A percentile compares a stretch with the other conserved stretches of the same genome.
Conservation (phyloP, 2,329 filamentous ascomycete species). For the Annulohypoxylon truncatum region DNA sequence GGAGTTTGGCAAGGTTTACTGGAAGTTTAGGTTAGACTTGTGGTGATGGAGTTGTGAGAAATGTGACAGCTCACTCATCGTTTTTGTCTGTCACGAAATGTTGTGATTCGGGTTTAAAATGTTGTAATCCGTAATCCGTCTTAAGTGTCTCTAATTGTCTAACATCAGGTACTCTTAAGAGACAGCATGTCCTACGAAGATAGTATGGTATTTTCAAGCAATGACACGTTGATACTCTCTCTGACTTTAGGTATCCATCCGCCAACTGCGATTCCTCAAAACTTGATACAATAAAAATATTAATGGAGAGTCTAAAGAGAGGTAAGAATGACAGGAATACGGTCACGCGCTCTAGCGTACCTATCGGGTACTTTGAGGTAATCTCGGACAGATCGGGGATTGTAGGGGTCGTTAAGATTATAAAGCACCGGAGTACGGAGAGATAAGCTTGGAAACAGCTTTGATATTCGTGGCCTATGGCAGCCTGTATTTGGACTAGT, state of each 20-base stretch:
- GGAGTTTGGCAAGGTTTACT: conserved; percentile 20
- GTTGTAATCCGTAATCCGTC: conserved; percentile 25
- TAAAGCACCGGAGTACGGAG: conserved; percentile 1
- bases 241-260: not conserved
- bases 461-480: not conserved
- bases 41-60: not conserved
- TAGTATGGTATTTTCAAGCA: not conserved
- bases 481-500: not conserved
- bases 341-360: not conserved
- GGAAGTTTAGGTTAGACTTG: conserved; percentile 1
- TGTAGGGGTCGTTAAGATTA: not conserved
- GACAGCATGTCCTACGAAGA: conserved; percentile 7
- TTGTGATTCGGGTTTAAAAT: conserved; percentile 32
- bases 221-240: not conserved
- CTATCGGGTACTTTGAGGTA: conserved; percentile 22
- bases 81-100: conserved; percentile 13
- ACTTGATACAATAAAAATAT: not conserved
- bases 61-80: conserved; percentile 29
- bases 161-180: conserved; percentile 16
- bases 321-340: not conserved
- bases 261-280: not conserved
- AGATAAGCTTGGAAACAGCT: conserved; percentile 3
- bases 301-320: not conserved
- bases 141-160: not conserved
- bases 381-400: conserved; percentile 12